A percentile compares a stretch with the other conserved stretches of the same genome.
phyloP scores from a whole-genome alignment of 345 rosid genomes.

The Eutrema heterophyllum region DNA sequence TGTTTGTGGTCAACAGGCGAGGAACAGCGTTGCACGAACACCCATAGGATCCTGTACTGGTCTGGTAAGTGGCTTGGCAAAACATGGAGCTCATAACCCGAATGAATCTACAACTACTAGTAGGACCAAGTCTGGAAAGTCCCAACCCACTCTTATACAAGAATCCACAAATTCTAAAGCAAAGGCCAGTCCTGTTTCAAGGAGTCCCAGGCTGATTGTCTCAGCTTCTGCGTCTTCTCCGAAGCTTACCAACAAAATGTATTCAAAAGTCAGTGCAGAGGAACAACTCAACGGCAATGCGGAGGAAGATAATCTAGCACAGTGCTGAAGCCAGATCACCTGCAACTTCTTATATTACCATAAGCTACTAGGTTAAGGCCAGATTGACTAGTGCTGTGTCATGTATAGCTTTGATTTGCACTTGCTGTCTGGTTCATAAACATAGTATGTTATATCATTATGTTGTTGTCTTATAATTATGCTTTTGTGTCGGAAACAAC shows the following conservation, averaged over 20 bases:
- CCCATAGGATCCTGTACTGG: conserved; percentile 41
- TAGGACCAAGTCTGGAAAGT: conserved; percentile 41
- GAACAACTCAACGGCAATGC: conserved; percentile 17
- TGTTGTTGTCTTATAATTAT: background rate
- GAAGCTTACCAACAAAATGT: conserved; percentile 35
- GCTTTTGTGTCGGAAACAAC: background rate
- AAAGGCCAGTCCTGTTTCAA: conserved; percentile 36
- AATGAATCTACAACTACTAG: conserved; percentile 30
- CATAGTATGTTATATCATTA: background rate
- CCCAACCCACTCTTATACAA: conserved; percentile 38
- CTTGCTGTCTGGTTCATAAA: conserved; percentile 15
- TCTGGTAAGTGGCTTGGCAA: conserved; percentile 35
- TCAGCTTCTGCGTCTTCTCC: conserved; percentile 34
- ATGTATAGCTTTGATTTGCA: conserved; percentile 18
- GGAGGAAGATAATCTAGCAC: background rate
- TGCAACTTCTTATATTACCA: conserved; percentile 7
- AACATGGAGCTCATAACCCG: conserved; percentile 33
- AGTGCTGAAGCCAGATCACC: conserved; percentile 9
- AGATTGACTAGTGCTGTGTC: background rate
- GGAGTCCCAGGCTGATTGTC: conserved; percentile 32
- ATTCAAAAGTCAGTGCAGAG: conserved; percentile 37
- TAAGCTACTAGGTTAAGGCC: conserved; percentile 7
- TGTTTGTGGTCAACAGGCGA: conserved; percentile 43
- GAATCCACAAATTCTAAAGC: conserved; percentile 37
- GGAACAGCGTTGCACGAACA: conserved; percentile 41